Percentiles rank a stretch among this genome's conserved stretches.
phyloP scores from a whole-genome alignment of 2,329 filamentous ascomycete genomes.

The Beauveria australis region DNA sequence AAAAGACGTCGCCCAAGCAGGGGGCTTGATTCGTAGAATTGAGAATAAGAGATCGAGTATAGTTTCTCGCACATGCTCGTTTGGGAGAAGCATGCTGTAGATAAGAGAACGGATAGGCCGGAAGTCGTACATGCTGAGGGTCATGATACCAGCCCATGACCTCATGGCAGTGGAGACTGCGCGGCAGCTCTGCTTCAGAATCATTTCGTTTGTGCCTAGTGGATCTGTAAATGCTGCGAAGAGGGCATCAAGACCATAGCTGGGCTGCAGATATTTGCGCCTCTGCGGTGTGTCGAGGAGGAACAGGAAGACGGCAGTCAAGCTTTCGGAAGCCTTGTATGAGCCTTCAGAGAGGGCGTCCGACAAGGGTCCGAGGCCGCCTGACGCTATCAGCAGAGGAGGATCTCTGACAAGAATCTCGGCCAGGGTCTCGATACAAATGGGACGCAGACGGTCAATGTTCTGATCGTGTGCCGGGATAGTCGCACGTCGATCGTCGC shows the following conservation, averaged over 20 bases:
- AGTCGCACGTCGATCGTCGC: constrained; percentile 77
- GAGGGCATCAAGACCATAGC: constrained; percentile 79
- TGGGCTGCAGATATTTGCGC: constrained; percentile 74
- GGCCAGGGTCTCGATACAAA: constrained; percentile 85
- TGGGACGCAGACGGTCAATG: constrained; percentile 78
- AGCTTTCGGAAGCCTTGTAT: constrained; percentile 85
- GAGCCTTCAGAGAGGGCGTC: constrained; percentile 84
- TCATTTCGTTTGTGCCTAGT: constrained; percentile 46
- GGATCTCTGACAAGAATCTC: constrained; percentile 88
- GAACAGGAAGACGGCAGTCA: constrained; percentile 82
- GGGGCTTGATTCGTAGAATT: constrained; percentile 79
- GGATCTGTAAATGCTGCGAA: constrained; percentile 93
- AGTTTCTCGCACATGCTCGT: constrained; percentile 55
- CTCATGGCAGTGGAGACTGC: constrained; percentile 88
- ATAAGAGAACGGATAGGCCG: constrained; percentile 73
- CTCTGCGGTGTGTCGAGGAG: constrained; percentile 77
- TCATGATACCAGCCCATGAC: constrained; percentile 88
- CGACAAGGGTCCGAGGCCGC: constrained; percentile 79
- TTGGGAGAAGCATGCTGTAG: constrained; percentile 53
- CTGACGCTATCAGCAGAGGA: constrained; percentile 68
- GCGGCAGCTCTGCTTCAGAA: constrained; percentile 78
- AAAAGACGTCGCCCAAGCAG: constrained; percentile 88
- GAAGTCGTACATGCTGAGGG: constrained; percentile 80
- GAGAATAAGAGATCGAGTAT: constrained; percentile 81
- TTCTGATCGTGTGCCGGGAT: constrained; percentile 59